phyloP scores from a whole-genome alignment of 2,329 filamentous ascomycete genomes.

The Diaporthe longicolla region DNA sequence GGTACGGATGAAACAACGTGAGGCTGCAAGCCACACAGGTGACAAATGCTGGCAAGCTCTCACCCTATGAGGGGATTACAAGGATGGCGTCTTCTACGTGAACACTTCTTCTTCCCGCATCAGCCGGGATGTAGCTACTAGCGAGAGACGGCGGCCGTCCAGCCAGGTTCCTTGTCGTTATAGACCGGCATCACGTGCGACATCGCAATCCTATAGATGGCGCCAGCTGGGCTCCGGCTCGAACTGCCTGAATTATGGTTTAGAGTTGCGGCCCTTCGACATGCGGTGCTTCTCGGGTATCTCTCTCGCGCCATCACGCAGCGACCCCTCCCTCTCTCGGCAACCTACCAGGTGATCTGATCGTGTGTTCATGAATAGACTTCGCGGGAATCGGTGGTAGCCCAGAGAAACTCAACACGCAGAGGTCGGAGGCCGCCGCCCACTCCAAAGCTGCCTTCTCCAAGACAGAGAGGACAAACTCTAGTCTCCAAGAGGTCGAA shows the following conservation, averaged over 20 bases:
- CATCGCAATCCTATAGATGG: neutral
- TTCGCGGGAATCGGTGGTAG: slow-evolving; percentile 2
- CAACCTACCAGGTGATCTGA: neutral
- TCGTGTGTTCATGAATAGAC: slow-evolving; percentile 1
- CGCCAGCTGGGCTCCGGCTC: neutral
- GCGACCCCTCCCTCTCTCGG: neutral
- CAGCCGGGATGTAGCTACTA: slow-evolving; percentile 14
- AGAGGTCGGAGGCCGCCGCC: neutral
- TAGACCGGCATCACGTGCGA: slow-evolving; percentile 26
- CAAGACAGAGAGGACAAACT: slow-evolving; percentile 5
- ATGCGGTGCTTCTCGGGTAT: slow-evolving; percentile 25
- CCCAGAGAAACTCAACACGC: neutral
- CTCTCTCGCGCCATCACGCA: neutral
- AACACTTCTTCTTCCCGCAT: neutral
- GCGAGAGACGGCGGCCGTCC: too few relatives aligned
- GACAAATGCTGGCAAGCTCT: neutral
- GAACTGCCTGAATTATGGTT: slow-evolving; percentile 10
- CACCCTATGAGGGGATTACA: slow-evolving; percentile 22
- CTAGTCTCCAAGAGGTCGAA: slow-evolving; percentile 7
- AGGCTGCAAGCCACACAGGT: slow-evolving; percentile 9
- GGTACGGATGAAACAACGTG: slow-evolving; percentile 18
- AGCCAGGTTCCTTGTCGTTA: neutral
- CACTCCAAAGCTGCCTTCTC: neutral
- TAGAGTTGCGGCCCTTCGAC: slow-evolving; percentile 23
- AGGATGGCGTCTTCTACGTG: neutral